Base-by-base conservation (phyloP, 441 rosid genomes). In the Sinapis alba region DNA sequence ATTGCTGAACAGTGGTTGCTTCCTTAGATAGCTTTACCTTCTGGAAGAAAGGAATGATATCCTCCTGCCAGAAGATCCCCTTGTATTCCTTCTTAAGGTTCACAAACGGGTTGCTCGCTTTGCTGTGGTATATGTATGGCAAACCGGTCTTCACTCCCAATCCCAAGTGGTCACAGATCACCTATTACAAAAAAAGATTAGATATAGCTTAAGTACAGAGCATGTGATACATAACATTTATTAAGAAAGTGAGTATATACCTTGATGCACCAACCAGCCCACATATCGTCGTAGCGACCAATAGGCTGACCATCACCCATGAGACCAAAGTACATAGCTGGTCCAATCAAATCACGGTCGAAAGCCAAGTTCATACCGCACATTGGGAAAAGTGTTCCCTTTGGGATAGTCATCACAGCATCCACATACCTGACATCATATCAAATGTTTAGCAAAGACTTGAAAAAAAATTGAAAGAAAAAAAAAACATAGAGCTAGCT, bases 301-400 rank as follows among this genome's bases (percentile, higher is more conserved):
- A 94, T 94, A 45, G 99, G 99, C 84, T 92, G 99, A 66, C 99
- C 97, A 79, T 94, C 97, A 56, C 99, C 99, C 99, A 92, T 94
- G 59, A 94, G 99, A 72, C 98, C 99, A 65, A 92, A 94, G 93
- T 94, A 94, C 99, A 94, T 94, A 61, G 99, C 98, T 34, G 99
- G 93, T 16, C 97, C 99, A 23, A 94, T 94, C 83, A 92, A 69
- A 24, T 92, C 89, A 50, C 99, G 97, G 82, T 92, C 82, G 58
- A 94, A 92, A 67, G 89, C 88, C 87, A 94, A 77, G 58, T 94
- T 94, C 99, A 94, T 94, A 59, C 99, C 99, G 8, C 99, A 92
- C 99, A 94, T 94, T 19, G 99, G 99, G 88, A 92, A 94, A 69
- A 94, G 85, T 32, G 96, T 92, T 32, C 98, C 97, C 86, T 92